Base-by-base conservation (phyloP, 257 asterid genomes). In the Anisodus acutangulus region DNA sequence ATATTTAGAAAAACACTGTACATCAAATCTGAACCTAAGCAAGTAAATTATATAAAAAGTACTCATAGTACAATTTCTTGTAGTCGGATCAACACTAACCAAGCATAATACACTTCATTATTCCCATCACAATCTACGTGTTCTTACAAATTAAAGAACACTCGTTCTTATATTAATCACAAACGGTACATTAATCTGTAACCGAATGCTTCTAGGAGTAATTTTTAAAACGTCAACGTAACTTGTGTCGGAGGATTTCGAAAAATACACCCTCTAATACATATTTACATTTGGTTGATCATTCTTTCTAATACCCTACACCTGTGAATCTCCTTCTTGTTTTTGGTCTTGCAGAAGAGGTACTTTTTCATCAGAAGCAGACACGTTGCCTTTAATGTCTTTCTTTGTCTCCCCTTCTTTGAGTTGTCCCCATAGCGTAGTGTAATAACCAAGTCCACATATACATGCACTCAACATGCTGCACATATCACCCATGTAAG, bases 381-480 rank as follows among this genome's bases (percentile, higher is more conserved):
- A 31, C 22, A 22, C 49, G 12, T 64, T 62, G 76, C 81, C 39
- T 31, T 57, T 79, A n/a, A 59, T 9, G 79, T 59, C 45, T 86
- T 45, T 74, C 60, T 83, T 83, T 45, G 15, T 67, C 45, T 85
- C 90, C 0, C 85, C 90, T 22, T 87, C 90, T 82, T 84, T 89
- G 7, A 89, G 80, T 43, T 90, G 93, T 62, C 92, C 97, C 93
- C 93, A 91, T 22, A 92, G 80, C 31, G 84, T 80, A 31, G 93
- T 89, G 88, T 89, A 91, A 87, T 91, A 92, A 16, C 97, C 97
- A 87, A 87, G 76, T 37, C 97, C 97, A 81, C 94, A 91, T 19
- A 90, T 68, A 87, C 90, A 88, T 49, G 95, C 97, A 80, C 92
- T 92, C 90, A 91, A 78, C 92, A 93, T 93, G 89, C 97, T 93